A percentile compares a stretch with the other conserved stretches of the same genome.
Conservation (phyloP, 2,329 filamentous ascomycete species). For the Blumeria hordei region DNA sequence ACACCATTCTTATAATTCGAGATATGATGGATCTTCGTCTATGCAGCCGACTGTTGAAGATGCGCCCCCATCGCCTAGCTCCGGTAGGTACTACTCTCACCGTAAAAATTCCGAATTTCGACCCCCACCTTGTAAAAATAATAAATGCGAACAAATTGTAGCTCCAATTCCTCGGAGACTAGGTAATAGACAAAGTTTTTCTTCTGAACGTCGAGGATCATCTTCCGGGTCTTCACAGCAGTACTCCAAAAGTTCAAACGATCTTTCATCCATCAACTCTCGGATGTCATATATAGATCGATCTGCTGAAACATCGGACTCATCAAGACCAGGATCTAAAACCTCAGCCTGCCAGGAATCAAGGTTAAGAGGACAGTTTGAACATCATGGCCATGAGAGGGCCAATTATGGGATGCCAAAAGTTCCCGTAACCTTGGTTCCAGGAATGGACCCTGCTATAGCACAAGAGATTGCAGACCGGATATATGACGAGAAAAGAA, state of each 20-base stretch:
- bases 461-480: slow-evolving; percentile 32
- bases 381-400: slow-evolving; percentile 5
- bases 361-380: slow-evolving; percentile 7
- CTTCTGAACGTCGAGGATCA: slow-evolving; percentile 9
- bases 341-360: slow-evolving; percentile 7
- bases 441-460: slow-evolving; percentile 32
- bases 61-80: slow-evolving; percentile 14
- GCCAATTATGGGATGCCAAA: slow-evolving; percentile 20
- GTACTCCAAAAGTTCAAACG: slow-evolving; percentile 10
- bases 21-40: slow-evolving; percentile 17
- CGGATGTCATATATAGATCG: slow-evolving; percentile 9
- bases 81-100: slow-evolving; percentile 7
- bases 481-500: slow-evolving; percentile 30
- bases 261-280: slow-evolving; percentile 9
- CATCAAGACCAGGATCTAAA: slow-evolving; percentile 11
- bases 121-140: slow-evolving; percentile 8
- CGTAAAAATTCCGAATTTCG: slow-evolving; percentile 11
- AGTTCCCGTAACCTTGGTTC: slow-evolving; percentile 32
- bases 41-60: slow-evolving; percentile 25
- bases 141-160: too few species aligned
- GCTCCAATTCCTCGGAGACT: slow-evolving; percentile 9
- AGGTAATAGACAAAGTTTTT: slow-evolving; percentile 9
- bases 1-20: slow-evolving; percentile 15
- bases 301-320: slow-evolving; percentile 8
- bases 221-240: slow-evolving; percentile 8